phyloP scores from a whole-genome alignment of 345 rosid species.

The Streptanthus diversifolius region DNA sequence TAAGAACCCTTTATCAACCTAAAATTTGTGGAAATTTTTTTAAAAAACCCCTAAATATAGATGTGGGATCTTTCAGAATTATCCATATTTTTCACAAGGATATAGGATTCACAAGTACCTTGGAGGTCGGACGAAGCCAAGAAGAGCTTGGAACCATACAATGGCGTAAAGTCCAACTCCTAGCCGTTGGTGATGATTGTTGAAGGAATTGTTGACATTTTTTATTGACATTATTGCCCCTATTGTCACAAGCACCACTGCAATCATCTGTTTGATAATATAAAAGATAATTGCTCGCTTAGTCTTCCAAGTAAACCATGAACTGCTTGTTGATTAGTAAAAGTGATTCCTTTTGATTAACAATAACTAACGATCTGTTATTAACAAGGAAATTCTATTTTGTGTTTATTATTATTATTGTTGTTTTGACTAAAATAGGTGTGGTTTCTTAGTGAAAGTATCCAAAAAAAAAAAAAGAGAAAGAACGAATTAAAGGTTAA shows the following conservation, averaged over 20 bases:
- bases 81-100: not conserved
- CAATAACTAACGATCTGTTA: not conserved
- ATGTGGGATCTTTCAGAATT: not conserved
- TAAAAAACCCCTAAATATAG: not conserved
- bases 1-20: not conserved
- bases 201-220: constrained; percentile 73
- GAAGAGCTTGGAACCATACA: constrained; percentile 70
- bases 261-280: constrained; percentile 43
- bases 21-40: not conserved
- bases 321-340: not conserved
- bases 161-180: constrained; percentile 60
- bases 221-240: constrained; percentile 70
- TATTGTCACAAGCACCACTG: constrained; percentile 54
- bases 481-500: not conserved
- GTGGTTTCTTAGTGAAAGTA: not conserved
- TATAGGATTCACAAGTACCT: constrained; percentile 43
- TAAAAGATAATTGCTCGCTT: not conserved
- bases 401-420: not conserved
- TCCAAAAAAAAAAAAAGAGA: not conserved
- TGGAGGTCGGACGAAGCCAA: constrained; percentile 57
- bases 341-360: not conserved
- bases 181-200: constrained; percentile 70
- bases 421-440: not conserved
- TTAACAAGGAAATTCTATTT: not conserved
- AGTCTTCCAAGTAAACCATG: constrained; percentile 11